Evolutionary conservation across 2,329 filamentous ascomycete genomes (phyloP).

Genomic region (Trichoderma atrobrunneum): DNA sequence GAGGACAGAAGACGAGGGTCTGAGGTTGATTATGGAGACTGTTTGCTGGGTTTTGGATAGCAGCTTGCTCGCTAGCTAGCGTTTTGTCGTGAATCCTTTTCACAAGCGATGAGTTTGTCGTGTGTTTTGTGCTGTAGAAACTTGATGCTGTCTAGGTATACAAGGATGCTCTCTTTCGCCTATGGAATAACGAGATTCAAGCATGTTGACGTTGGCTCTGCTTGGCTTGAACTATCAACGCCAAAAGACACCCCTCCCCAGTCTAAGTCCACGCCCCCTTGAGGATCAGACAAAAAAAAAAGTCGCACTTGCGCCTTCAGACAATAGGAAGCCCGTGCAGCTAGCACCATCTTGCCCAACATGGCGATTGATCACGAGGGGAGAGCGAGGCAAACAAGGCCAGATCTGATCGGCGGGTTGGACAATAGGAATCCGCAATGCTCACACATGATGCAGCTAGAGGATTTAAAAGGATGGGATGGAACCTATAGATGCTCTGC

Average conservation of each 20-base stretch:
- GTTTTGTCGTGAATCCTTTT: background rate
- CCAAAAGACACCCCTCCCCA: background rate
- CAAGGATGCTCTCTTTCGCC: background rate
- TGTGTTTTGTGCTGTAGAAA: background rate
- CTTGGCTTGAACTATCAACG: background rate
- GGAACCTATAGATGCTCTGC: background rate
- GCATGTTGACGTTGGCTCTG: background rate
- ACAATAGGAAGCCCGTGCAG: slow-evolving; percentile 17
- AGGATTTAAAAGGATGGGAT: background rate
- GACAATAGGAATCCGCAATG: slow-evolving; percentile 1
- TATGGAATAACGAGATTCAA: background rate
- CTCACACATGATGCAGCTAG: background rate
- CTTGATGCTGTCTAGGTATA: background rate
- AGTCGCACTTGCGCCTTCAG: background rate
- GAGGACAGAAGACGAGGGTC: background rate
- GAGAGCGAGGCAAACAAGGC: background rate
- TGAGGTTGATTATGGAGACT: background rate
- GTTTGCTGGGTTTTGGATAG: background rate
- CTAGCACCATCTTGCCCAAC: slow-evolving; percentile 4
- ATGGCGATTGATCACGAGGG: slow-evolving; percentile 11
- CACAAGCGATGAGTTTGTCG: background rate
- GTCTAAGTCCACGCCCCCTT: background rate
- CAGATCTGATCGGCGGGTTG: slow-evolving; percentile 3
- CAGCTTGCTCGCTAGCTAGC: background rate
- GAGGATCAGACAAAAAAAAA: background rate